Conservation (phyloP, 2,329 filamentous ascomycete genomes). For the Fusarium decemcellulare region DNA sequence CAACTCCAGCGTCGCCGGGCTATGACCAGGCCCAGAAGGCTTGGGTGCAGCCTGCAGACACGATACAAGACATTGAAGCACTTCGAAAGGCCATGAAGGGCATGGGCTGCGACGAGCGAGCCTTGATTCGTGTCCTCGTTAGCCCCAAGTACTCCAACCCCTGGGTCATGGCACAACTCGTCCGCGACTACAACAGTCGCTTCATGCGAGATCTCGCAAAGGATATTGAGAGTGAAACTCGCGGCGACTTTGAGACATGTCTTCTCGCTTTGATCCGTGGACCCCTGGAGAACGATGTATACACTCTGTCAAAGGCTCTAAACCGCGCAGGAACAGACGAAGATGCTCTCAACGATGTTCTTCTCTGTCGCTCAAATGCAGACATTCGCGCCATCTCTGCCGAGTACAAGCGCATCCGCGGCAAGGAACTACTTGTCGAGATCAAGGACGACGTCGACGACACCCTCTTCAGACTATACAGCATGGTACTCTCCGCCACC, state of each 20-base stretch:
- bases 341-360: constrained; percentile 52
- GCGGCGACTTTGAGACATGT: constrained; percentile 48
- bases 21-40: constrained; percentile 49
- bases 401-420: constrained; percentile 48
- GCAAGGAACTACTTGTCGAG: constrained; percentile 48
- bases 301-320: constrained; percentile 48
- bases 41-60: constrained; percentile 47
- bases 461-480: constrained; percentile 50
- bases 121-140: constrained; percentile 49
- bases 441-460: constrained; percentile 52
- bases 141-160: constrained; percentile 51
- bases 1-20: constrained; percentile 47
- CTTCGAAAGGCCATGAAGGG: constrained; percentile 55
- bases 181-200: constrained; percentile 50
- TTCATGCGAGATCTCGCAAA: constrained; percentile 52
- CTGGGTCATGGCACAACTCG: constrained; percentile 51
- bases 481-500: constrained; percentile 49
- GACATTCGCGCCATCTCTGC: constrained; percentile 51
- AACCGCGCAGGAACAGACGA: constrained; percentile 51
- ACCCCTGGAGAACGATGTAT: constrained; percentile 51
- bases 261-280: constrained; percentile 50
- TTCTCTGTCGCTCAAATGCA: constrained; percentile 54
- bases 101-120: constrained; percentile 52
- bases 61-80: constrained; percentile 46
- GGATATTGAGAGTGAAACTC: constrained; percentile 53